Evolutionary conservation across 106 monocot genomes (phyloP), one percentile per base, ranked within the genome.

Genomic region (Dendrobium chrysotoxum): DNA sequence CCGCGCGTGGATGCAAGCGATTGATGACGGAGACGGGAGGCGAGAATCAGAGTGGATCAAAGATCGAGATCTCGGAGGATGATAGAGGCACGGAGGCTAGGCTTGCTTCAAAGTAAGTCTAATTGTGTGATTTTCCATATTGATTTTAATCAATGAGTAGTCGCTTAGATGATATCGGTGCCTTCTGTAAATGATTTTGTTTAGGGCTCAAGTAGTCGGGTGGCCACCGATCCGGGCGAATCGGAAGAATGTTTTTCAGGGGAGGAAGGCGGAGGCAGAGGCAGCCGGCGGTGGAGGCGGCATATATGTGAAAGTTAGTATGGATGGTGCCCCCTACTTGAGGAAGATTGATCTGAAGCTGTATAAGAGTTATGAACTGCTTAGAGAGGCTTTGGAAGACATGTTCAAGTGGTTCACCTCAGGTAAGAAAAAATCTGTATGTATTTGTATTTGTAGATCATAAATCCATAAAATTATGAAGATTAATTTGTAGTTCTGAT

Each of bases 311-410:
- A 98, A 98, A 68, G 98, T 98, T 2, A 91, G 91, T 53, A 92
- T 98, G 75, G 98, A 98, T 76, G 98, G 98, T 0, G 98, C 94
- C 9, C 98, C 98, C 0, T 98, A 98, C 65, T 86, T 98, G 11
- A 86, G 98, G 28, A 98, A 98, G 88, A 90, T 98, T 18, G 98
- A 98, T 76, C 84, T 98, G 23, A 91, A 92, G 80, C 77, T 79
- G 28, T 98, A 92, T 80, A 72, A 67, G 0, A 81, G 92, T 23
- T 98, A 98, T 82, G 80, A 95, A 77, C 85, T 92, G 53, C 88
- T 98, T 44, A 85, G 85, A 54, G 55, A 75, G 13, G 90, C 91
- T 7, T 80, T 98, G 5, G 84, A 98, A 84, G 87, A 94, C 47
- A 91, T 98, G 94, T 98, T 98, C 83, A 86, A 88, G 57, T 90